Percentiles rank a stretch among this genome's conserved stretches.
phyloP scores from a whole-genome alignment of 192 early-diverging fungal species.

The Umbelopsis vinacea region DNA sequence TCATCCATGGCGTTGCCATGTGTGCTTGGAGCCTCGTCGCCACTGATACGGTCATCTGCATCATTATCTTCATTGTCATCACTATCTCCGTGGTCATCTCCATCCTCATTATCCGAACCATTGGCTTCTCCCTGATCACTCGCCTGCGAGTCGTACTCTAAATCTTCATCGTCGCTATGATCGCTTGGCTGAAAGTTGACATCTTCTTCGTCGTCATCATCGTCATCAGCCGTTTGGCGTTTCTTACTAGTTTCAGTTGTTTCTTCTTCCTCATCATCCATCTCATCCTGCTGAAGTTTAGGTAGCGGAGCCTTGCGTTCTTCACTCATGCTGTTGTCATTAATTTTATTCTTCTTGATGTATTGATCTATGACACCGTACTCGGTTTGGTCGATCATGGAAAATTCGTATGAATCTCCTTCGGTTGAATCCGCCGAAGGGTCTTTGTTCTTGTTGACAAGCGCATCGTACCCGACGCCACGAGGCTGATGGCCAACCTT shows the following conservation, averaged over 20 bases:
- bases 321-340: slow-evolving; percentile 40
- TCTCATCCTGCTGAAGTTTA: background rate
- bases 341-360: slow-evolving; percentile 35
- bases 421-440: slow-evolving; percentile 12
- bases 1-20: slow-evolving; percentile 34
- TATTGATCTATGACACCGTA: slow-evolving; percentile 44
- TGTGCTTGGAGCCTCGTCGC: slow-evolving; percentile 4
- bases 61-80: slow-evolving; percentile 29
- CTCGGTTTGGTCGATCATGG: slow-evolving; percentile 49
- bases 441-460: background rate
- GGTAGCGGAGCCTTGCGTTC: slow-evolving; percentile 23
- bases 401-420: slow-evolving; percentile 28
- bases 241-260: slow-evolving; percentile 7
- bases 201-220: slow-evolving; percentile 41
- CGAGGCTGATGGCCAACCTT: background rate
- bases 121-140: slow-evolving; percentile 26
- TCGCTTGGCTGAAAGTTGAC: slow-evolving; percentile 32
- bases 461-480: slow-evolving; percentile 7
- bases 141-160: slow-evolving; percentile 32
- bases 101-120: background rate
- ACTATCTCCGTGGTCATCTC: background rate
- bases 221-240: background rate
- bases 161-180: slow-evolving; percentile 27
- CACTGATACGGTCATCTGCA: slow-evolving; percentile 22
- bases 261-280: slow-evolving; percentile 38